Percentiles rank a stretch among this genome's conserved stretches.
These are phyloP conservation scores for Pseudognaphalium luteoalbum DNA, from an alignment of 129 eudicot species.

Conservation along the genomic window DNA sequence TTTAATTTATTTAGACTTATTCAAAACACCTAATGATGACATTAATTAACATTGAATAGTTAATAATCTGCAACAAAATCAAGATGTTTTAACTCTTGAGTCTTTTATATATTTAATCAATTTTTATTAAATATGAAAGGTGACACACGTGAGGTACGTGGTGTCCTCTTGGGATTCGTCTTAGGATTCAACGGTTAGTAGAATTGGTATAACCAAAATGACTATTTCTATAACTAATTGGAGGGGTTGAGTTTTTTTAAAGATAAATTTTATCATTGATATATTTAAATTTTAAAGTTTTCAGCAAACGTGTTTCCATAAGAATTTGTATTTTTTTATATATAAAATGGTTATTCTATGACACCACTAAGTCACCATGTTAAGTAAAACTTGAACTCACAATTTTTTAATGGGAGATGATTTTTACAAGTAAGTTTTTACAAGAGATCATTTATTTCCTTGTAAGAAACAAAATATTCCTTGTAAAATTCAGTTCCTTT, in stretches of 20 bases:
- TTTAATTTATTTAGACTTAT: neutral
- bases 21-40: neutral
- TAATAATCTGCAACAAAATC: neutral
- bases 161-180: neutral
- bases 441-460: no score
- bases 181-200: conserved; percentile 26
- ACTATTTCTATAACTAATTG: neutral
- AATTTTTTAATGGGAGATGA: no score
- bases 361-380: no score
- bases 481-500: no score
- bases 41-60: neutral
- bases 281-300: neutral
- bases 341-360: no score
- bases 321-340: no score
- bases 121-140: neutral
- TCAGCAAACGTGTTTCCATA: neutral
- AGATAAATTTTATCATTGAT: neutral
- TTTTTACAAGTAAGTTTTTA: no score
- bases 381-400: no score
- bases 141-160: conserved; percentile 24
- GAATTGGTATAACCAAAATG: conserved; percentile 27
- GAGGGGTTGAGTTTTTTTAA: neutral
- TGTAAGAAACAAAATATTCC: no score
- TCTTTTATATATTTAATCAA: neutral
- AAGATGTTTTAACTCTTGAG: neutral